phyloP scores from a whole-genome alignment of 257 asterid genomes.

The Apocynum venetum region DNA sequence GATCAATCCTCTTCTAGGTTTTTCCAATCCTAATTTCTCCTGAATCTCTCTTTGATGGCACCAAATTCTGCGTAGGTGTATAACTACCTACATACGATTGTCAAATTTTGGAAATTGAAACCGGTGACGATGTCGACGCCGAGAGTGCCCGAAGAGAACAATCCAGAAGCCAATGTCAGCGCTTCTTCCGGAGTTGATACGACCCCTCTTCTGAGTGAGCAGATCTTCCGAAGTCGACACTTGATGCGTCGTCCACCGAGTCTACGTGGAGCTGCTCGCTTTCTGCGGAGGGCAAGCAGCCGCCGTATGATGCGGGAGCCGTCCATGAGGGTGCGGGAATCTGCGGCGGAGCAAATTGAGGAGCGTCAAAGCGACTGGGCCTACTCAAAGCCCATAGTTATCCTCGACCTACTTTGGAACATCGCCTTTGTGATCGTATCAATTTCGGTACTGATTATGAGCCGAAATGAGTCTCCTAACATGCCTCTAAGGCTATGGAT shows the following conservation, averaged over 20 bases:
- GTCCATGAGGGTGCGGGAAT: constrained; percentile 44
- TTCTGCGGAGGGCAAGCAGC: constrained; percentile 46
- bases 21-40: neutral
- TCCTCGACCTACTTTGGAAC: constrained; percentile 79
- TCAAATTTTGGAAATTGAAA: neutral
- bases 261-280: constrained; percentile 49
- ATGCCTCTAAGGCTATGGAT: constrained; percentile 46
- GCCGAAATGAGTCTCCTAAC: constrained; percentile 34
- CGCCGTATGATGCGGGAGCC: constrained; percentile 45
- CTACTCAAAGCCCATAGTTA: constrained; percentile 79
- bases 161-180: constrained; percentile 2
- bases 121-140: constrained; percentile 28
- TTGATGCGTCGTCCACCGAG: constrained; percentile 57
- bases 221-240: constrained; percentile 49
- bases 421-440: constrained; percentile 55
- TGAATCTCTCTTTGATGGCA: neutral
- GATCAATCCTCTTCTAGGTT: constrained; percentile 10
- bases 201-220: constrained; percentile 56
- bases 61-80: neutral
- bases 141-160: constrained; percentile 15
- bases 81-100: neutral
- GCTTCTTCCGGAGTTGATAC: constrained; percentile 28
- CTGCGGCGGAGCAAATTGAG: constrained; percentile 61
- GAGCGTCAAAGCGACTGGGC: constrained; percentile 94
- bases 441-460: constrained; percentile 32